Conservation (phyloP, 148 eudicot genomes). For the Chenopodium formosanum region DNA sequence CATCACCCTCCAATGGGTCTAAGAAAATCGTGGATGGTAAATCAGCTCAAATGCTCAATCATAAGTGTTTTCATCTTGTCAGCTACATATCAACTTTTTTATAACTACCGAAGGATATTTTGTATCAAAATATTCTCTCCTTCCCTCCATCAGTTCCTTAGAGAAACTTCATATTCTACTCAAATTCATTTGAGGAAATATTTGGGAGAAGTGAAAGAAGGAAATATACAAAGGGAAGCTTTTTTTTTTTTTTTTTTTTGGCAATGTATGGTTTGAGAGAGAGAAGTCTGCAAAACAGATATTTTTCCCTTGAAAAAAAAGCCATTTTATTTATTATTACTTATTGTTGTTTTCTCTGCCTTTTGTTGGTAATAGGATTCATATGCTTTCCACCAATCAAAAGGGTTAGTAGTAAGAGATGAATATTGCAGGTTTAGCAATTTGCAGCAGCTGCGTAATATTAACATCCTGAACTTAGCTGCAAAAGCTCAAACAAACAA, state of each 20-base stretch:
- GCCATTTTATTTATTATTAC: background rate
- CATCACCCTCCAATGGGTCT: constrained; percentile 1
- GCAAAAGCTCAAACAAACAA: background rate
- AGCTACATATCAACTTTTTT: no score
- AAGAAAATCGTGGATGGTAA: background rate
- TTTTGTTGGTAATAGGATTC: background rate
- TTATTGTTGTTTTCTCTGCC: background rate
- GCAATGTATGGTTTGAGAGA: background rate
- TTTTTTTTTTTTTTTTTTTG: background rate
- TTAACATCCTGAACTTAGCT: background rate
- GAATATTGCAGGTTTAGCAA: background rate
- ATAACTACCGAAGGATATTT: no score
- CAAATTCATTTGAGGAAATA: no score
- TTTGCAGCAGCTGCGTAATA: background rate
- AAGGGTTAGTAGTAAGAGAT: background rate
- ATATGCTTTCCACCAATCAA: background rate
- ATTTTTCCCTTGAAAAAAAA: background rate
- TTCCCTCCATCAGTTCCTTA: background rate
- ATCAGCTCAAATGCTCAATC: no score
- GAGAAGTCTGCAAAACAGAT: background rate
- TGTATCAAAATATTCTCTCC: background rate
- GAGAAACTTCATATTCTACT: background rate
- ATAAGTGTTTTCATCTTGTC: no score
- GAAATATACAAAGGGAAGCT: background rate
- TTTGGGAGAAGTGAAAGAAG: background rate